Evolutionary conservation across 2,329 filamentous ascomycete genomes (phyloP).

Genomic region (Dactylonectria estremocensis): DNA sequence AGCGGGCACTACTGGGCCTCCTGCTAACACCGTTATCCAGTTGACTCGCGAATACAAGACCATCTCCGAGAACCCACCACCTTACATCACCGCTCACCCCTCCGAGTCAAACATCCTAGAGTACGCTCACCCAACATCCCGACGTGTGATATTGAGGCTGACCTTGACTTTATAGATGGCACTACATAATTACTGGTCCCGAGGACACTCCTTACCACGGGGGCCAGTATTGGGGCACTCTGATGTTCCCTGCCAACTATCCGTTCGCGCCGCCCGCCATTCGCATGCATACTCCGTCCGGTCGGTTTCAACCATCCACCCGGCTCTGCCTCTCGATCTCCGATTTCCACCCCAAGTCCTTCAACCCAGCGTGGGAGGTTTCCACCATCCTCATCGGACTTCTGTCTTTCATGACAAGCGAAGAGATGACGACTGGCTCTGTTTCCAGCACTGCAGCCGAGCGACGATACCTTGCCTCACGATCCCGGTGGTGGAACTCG

Average conservation of each 20-base stretch:
- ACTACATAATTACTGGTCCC: constrained; percentile 95
- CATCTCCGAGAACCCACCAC: constrained; percentile 82
- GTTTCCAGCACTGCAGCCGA: constrained; percentile 84
- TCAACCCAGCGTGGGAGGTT: constrained; percentile 99
- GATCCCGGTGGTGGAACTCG: constrained; percentile 96
- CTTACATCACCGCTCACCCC: constrained; percentile 90
- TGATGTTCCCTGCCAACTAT: constrained; percentile 96
- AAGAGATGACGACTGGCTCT: constrained; percentile 98
- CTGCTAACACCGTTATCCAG: constrained; percentile 54
- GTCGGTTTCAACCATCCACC: constrained; percentile 93
- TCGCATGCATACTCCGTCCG: constrained; percentile 98
- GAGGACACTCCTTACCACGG: constrained; percentile 94
- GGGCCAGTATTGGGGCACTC: constrained; percentile 98
- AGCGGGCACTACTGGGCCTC: not conserved
- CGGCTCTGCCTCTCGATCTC: constrained; percentile 95
- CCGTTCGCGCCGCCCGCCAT: constrained; percentile 97
- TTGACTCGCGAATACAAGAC: constrained; percentile 75
- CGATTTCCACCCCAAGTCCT: constrained; percentile 97
- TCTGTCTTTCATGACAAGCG: constrained; percentile 97
- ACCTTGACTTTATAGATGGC: constrained; percentile 73
- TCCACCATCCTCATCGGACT: constrained; percentile 96
- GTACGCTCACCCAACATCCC: constrained; percentile 61
- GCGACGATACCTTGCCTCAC: constrained; percentile 81
- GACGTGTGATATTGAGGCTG: constrained; percentile 17
- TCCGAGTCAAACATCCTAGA: constrained; percentile 94